phyloP scores from a whole-genome alignment of 768 basidiomycete species.

The Suillus luteus region DNA sequence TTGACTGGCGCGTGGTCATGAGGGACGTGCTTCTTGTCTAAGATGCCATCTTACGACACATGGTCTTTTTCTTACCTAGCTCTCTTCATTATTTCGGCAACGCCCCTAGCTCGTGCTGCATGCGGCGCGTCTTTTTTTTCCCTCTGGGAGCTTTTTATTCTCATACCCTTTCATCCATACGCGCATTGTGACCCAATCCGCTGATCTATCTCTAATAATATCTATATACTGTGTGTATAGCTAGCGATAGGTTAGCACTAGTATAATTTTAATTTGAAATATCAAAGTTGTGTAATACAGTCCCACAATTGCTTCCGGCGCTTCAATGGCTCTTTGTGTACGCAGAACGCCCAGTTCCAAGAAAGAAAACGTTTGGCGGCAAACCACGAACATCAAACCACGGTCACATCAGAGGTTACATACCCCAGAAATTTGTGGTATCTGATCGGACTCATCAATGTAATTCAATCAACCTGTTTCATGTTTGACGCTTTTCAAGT shows the following conservation, averaged over 20 bases:
- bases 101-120: neutral
- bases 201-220: neutral
- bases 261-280: too few relatives aligned
- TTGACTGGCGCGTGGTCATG: constrained; percentile 67
- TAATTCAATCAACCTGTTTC: neutral
- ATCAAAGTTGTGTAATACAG: too few relatives aligned
- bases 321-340: too few relatives aligned
- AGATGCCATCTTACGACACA: neutral
- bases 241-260: neutral
- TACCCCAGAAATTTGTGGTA: too few relatives aligned
- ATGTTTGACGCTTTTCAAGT: neutral
- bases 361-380: neutral
- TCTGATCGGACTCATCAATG: too few relatives aligned
- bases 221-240: neutral
- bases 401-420: too few relatives aligned
- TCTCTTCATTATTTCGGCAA: neutral
- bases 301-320: too few relatives aligned
- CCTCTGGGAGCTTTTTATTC: neutral
- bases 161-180: neutral
- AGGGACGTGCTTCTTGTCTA: constrained; percentile 63
- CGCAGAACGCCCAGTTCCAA: neutral
- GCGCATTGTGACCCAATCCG: neutral
- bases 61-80: neutral
- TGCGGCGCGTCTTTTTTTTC: neutral
- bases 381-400: too few relatives aligned